phyloP scores from a whole-genome alignment of 2,329 filamentous ascomycete genomes.

The Triangularia setosa region DNA sequence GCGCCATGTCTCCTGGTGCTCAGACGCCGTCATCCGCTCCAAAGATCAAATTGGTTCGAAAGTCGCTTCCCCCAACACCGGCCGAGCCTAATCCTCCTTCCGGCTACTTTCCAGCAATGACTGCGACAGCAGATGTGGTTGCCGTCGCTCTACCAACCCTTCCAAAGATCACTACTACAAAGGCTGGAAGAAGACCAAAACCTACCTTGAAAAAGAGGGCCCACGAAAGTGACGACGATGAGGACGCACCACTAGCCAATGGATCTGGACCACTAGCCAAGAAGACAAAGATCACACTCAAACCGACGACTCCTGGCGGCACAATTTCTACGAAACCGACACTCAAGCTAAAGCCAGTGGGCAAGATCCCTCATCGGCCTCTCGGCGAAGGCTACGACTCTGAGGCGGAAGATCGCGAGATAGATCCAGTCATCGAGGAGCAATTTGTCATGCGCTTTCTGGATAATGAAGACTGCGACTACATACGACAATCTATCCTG shows the following conservation, averaged over 20 bases:
- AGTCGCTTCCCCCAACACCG: constrained; percentile 26
- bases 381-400: constrained; percentile 93
- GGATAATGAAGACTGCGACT: constrained; percentile 81
- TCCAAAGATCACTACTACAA: constrained; percentile 44
- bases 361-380: constrained; percentile 64
- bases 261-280: constrained; percentile 36
- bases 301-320: constrained; percentile 28
- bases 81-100: constrained; percentile 21
- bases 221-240: constrained; percentile 52
- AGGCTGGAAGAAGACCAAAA: constrained; percentile 57
- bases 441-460: constrained; percentile 86
- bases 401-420: constrained; percentile 85
- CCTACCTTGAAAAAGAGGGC: constrained; percentile 60
- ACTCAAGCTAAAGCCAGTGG: constrained; percentile 42
- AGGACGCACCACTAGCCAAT: constrained; percentile 33
- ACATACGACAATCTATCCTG: constrained; percentile 70
- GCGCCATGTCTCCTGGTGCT: constrained; percentile 19
- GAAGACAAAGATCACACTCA: constrained; percentile 52
- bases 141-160: constrained; percentile 13
- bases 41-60: constrained; percentile 27
- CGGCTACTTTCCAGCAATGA: neutral
- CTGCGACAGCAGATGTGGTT: constrained; percentile 7
- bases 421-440: constrained; percentile 83
- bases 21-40: constrained; percentile 21
- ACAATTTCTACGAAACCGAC: constrained; percentile 38